Evolutionary conservation across 129 eudicot species (phyloP), one percentile per base, ranked within the genome.

Genomic region (Centrapalus pauciflorus): DNA sequence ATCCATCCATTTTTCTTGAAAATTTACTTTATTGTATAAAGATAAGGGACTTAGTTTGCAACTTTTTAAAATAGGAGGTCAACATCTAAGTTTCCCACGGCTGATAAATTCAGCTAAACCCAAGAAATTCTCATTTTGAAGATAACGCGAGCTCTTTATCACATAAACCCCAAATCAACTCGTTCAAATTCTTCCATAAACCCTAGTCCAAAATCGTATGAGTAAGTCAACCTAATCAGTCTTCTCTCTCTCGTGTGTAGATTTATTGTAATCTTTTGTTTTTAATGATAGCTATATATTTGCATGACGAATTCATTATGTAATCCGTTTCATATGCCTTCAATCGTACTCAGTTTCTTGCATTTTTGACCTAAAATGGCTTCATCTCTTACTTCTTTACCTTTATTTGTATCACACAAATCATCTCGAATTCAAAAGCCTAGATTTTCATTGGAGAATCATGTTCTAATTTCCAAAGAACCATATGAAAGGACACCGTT

Each of bases 361-460:
- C 50, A 73, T 25, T 79, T 74, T 35, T 61, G 84, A 43, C 54
- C 80, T 30, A 75, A 70, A 72, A 55, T 70, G 57, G 72, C 89
- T 24, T 74, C 96, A 28, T 61, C 78, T 23, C 13, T 77, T 35
- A 55, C 83, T 14, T 59, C 80, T 30, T 38, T 88, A 27, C 98
- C 98, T 16, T 79, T 86, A 58, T 69, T 71, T 27, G 17, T 79
- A 56, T 82, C 86, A 0, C 74, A 64, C 48, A 85, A 78, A 67
- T 55, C 88, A 41, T 60, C 81, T 10, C 26, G 41, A 54, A 61
- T 52, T 37, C 77, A 57, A 74, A 84, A 68, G 17, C 83, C 81
- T 23, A 77, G 76, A 4, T 37, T 54, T 60, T 73, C 50, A 61
- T 38, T 45, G 8, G 58, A 74, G 40, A 59, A 27, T 40, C 64